Evolutionary conservation across 2,329 filamentous ascomycete species (phyloP).

Genomic region (Fusarium tanahbumbuense): DNA sequence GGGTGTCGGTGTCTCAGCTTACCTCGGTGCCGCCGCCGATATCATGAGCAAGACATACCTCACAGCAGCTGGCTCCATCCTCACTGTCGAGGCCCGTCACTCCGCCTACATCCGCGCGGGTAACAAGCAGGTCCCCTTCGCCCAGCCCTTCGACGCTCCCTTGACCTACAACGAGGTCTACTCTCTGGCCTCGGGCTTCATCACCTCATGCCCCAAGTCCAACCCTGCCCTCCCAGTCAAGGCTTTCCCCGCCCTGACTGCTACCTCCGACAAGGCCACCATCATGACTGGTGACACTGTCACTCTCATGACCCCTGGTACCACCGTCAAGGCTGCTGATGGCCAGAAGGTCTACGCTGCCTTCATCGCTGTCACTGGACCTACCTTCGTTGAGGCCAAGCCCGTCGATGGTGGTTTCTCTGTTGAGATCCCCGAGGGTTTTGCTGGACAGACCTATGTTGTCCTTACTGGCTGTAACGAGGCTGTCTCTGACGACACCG

Average conservation of each 20-base stretch:
- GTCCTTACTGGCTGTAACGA: constrained; percentile 53
- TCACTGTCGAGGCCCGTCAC: constrained; percentile 73
- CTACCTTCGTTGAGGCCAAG: constrained; percentile 37
- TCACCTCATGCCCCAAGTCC: constrained; percentile 64
- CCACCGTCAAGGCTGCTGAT: constrained; percentile 43
- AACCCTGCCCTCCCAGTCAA: constrained; percentile 69
- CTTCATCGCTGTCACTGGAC: constrained; percentile 49
- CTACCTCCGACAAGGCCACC: constrained; percentile 43
- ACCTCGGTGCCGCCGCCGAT: constrained; percentile 70
- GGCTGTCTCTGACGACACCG: constrained; percentile 51
- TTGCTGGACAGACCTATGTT: constrained; percentile 56
- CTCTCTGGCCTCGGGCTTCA: constrained; percentile 73
- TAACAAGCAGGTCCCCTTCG: constrained; percentile 63
- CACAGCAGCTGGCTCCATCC: constrained; percentile 70
- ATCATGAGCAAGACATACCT: constrained; percentile 71
- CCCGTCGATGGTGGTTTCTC: constrained; percentile 41
- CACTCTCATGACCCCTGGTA: constrained; percentile 44
- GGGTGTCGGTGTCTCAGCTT: constrained; percentile 73
- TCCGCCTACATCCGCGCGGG: constrained; percentile 67
- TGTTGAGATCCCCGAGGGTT: constrained; percentile 44
- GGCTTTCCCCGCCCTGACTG: constrained; percentile 64
- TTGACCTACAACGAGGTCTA: constrained; percentile 69
- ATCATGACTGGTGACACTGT: constrained; percentile 44
- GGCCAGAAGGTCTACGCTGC: constrained; percentile 48
- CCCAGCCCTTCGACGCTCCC: constrained; percentile 70